Base-by-base conservation (phyloP, 352 stramenopile genomes). In the Pythium apleroticum region DNA sequence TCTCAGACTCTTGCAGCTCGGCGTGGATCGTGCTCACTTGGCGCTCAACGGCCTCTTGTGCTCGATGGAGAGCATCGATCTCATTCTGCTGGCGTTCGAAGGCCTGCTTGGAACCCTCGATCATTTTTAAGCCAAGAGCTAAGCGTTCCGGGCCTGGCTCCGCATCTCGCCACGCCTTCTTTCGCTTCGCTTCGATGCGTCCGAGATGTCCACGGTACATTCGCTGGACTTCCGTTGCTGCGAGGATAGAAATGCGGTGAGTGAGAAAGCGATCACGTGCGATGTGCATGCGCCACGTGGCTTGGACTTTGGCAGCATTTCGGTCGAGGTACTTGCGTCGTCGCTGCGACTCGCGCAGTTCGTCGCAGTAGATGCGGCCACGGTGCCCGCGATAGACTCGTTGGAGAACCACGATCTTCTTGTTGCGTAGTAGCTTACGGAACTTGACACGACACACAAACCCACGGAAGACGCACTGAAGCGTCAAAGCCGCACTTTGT, bases 21-120 rank as follows among this genome's bases (percentile, higher is more conserved):
- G 81, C 74, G 65, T 98, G 91, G 35, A 98, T 95, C 1, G 91
- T 72, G 45, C 81, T 96, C 52, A 98, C 88, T 55, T 96, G 86
- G 5, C 73, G 72, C 73, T 98, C 94, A 5, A 92, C 90, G 4
- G 75, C 66, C 61, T 97, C 90, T 68, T 98, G 93, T 17, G 91
- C 90, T 3, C 91, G 83, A 62, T 98, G 91, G 17, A 98, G 69
- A 12, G 89, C 91, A 48, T 98, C 91, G 28, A 98, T 89, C 63
- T 98, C 93, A 58, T 80, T 87, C 65, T 97, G 92, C 65, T 98
- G 93, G 10, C 88, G 74, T 61, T 97, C 88, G 66, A 98, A 97
- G 3, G 91, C 92, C 33, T 91, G 81, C 64, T 98, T 98, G 4
- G 89, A 96, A 39, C 94, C 91, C 66, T 98, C 93, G 52, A 98